phyloP scores from a whole-genome alignment of 805 yeast species.

The Myxozyma neglecta region DNA sequence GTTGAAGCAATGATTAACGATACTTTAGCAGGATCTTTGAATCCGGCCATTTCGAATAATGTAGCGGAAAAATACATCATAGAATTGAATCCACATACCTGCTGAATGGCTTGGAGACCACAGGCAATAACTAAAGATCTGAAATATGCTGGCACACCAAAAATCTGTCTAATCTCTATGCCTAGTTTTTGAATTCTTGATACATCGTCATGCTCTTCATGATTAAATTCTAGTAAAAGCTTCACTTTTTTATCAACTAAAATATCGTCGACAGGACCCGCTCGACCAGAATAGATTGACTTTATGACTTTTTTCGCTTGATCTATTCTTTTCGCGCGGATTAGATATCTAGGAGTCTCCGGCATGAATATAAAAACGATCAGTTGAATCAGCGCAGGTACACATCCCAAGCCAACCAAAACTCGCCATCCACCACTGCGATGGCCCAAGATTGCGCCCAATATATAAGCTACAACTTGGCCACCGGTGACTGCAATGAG shows the following conservation, averaged over 20 bases:
- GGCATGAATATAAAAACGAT: slow-evolving; percentile 80
- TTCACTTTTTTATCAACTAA: slow-evolving; percentile 63
- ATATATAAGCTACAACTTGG: slow-evolving; percentile 88
- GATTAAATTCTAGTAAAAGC: slow-evolving; percentile 51
- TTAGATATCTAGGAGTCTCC: slow-evolving; percentile 89
- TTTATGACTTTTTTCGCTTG: slow-evolving; percentile 66
- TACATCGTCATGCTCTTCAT: slow-evolving; percentile 27
- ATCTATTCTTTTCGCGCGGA: slow-evolving; percentile 64
- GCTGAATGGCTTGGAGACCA: slow-evolving; percentile 94
- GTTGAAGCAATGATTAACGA: slow-evolving; percentile 92
- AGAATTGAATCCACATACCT: slow-evolving; percentile 94
- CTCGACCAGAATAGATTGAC: slow-evolving; percentile 50
- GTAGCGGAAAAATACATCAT: slow-evolving; percentile 94
- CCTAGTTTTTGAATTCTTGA: slow-evolving; percentile 32
- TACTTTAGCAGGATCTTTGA: slow-evolving; percentile 86
- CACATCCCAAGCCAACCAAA: slow-evolving; percentile 82
- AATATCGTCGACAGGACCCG: slow-evolving; percentile 56
- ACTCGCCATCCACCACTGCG: slow-evolving; percentile 90
- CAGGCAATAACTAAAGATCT: slow-evolving; percentile 88
- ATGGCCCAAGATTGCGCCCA: slow-evolving; percentile 79
- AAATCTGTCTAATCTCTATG: slow-evolving; percentile 38
- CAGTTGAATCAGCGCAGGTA: slow-evolving; percentile 84
- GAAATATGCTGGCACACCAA: slow-evolving; percentile 56
- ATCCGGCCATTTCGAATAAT: slow-evolving; percentile 88
- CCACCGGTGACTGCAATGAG: slow-evolving; percentile 92